Percentiles rank a stretch among this genome's conserved stretches.
Conservation (phyloP, 2,329 filamentous ascomycete genomes). For the Fonsecaea nubica region DNA sequence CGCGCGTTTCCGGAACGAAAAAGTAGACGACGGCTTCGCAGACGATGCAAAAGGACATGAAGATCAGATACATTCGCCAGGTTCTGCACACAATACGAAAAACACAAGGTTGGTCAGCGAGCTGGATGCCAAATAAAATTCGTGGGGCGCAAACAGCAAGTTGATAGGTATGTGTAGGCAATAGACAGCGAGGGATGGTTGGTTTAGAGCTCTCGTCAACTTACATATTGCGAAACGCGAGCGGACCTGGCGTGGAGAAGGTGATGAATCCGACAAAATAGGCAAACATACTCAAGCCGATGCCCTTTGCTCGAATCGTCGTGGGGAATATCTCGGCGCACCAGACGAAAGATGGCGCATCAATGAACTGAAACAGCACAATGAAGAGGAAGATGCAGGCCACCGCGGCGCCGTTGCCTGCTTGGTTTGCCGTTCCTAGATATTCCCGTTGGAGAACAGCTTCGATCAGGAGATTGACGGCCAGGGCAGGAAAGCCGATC, state of each 20-base stretch:
- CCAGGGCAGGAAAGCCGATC: conserved; percentile 49
- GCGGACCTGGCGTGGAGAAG: conserved; percentile 26
- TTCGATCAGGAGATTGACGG: conserved; percentile 49
- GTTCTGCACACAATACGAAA: conserved; percentile 13
- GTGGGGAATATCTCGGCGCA: conserved; percentile 36
- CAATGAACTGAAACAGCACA: conserved; percentile 45
- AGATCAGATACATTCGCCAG: conserved; percentile 41
- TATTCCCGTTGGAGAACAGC: conserved; percentile 47
- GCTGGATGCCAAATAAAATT: neutral
- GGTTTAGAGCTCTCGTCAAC: neutral
- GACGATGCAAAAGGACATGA: conserved; percentile 23
- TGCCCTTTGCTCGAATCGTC: conserved; percentile 32
- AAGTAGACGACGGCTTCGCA: conserved; percentile 28
- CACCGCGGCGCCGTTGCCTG: conserved; percentile 47
- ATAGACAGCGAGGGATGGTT: neutral
- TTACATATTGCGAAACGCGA: conserved; percentile 30
- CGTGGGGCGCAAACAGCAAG: neutral
- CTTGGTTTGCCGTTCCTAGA: conserved; percentile 44
- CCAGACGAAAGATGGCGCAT: conserved; percentile 55
- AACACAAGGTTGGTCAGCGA: neutral
- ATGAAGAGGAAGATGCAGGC: conserved; percentile 52
- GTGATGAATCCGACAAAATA: conserved; percentile 31
- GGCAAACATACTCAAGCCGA: conserved; percentile 31
- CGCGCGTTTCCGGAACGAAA: conserved; percentile 43
- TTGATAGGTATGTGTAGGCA: neutral